Percentiles rank a stretch among this genome's conserved stretches.
These are phyloP conservation scores for Quercus variabilis DNA, from an alignment of 306 rosid species.

Conservation along the genomic window DNA sequence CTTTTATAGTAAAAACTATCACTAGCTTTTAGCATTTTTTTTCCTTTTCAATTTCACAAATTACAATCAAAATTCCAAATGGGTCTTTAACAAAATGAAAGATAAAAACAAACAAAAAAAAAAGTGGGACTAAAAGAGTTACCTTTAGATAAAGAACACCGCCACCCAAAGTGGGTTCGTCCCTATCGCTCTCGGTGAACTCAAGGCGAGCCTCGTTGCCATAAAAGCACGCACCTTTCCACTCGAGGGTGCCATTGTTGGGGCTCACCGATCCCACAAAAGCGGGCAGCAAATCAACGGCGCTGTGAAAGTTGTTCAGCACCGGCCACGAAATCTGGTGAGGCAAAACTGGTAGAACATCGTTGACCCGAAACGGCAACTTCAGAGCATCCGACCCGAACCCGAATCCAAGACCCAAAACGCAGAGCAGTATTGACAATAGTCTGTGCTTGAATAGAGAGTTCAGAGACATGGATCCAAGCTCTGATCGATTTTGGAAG, in stretches of 20 bases:
- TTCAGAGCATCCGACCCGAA: conserved; percentile 39
- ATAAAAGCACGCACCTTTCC: conserved; percentile 89
- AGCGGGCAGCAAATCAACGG: conserved; percentile 87
- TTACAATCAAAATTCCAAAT: too few species aligned
- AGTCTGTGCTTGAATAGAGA: conserved; percentile 9
- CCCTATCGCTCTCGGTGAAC: conserved; percentile 41
- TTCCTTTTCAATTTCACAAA: too few species aligned
- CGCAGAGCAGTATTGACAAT: conserved; percentile 20
- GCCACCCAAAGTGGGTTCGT: conserved; percentile 57
- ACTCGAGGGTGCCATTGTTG: conserved; percentile 46
- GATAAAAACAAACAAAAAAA: background rate
- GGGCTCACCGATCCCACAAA: conserved; percentile 84
- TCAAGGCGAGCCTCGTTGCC: conserved; percentile 68
- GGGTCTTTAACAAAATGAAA: background rate
- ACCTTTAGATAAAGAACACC: conserved; percentile 88
- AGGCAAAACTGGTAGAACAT: conserved; percentile 88
- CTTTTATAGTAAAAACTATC: too few species aligned
- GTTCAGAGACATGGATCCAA: conserved; percentile 23
- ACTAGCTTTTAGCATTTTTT: too few species aligned
- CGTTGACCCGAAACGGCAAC: conserved; percentile 69
- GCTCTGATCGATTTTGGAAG: too few species aligned
- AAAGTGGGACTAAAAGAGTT: background rate
- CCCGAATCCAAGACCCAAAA: conserved; percentile 22
- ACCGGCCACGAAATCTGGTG: conserved; percentile 88
- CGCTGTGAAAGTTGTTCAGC: conserved; percentile 77